Percentiles rank a stretch among this genome's conserved stretches.
These are phyloP conservation scores for Cucurbita ficifolia DNA, from an alignment of 306 rosid genomes.

Conservation along the genomic window DNA sequence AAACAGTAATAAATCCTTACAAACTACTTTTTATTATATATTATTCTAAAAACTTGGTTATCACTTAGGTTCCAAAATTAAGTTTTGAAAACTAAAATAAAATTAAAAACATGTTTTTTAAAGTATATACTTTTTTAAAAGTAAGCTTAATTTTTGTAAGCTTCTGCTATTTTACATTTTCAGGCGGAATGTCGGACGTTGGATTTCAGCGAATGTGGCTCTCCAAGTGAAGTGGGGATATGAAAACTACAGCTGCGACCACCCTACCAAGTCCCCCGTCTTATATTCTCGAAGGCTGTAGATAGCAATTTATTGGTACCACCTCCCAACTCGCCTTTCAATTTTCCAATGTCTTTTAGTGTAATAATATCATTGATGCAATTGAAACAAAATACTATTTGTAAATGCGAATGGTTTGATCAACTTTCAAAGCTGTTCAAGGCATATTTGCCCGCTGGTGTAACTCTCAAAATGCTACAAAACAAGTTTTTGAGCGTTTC, in stretches of 20 bases:
- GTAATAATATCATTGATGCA: not conserved
- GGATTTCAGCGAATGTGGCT: slow-evolving; percentile 90
- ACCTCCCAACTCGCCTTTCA: not conserved
- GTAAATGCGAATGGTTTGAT: too few relatives aligned
- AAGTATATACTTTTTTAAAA: too few relatives aligned
- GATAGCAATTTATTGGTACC: slow-evolving; percentile 17
- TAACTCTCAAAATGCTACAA: not conserved
- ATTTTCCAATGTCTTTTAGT: not conserved
- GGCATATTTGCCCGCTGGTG: too few relatives aligned
- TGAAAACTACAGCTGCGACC: slow-evolving; percentile 29
- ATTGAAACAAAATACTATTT: not conserved
- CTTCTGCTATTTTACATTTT: not conserved
- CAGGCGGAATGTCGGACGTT: slow-evolving; percentile 74
- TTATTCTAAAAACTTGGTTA: too few relatives aligned
- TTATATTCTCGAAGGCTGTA: slow-evolving; percentile 47
- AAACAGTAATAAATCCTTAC: too few relatives aligned
- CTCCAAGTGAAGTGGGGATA: slow-evolving; percentile 42
- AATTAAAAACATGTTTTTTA: too few relatives aligned
- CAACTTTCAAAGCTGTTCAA: too few relatives aligned
- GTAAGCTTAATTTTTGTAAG: too few relatives aligned
- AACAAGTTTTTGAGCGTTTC: not conserved
- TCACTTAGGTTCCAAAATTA: too few relatives aligned
- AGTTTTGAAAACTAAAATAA: too few relatives aligned
- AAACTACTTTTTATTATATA: too few relatives aligned
- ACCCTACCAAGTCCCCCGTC: slow-evolving; percentile 46